phyloP scores from a whole-genome alignment of 495 filamentous ascomycete genomes.

The Penicillium crystallinum region DNA sequence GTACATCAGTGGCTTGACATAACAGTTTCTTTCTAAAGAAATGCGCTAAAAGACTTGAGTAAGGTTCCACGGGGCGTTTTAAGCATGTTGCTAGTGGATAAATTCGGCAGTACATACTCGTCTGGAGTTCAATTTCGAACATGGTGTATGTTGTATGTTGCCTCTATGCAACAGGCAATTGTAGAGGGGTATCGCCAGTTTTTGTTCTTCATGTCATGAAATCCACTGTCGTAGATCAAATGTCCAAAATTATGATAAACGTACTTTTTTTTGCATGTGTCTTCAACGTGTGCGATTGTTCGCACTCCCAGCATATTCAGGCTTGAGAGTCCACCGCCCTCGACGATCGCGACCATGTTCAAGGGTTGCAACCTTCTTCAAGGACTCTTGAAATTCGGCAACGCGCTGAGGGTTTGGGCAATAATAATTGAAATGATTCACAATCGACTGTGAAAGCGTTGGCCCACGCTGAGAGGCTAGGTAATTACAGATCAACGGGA shows the following conservation, averaged over 20 bases:
- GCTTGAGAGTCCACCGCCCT: conserved; percentile 57
- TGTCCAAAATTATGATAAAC: not conserved
- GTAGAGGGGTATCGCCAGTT: not conserved
- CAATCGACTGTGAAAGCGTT: conserved; percentile 67
- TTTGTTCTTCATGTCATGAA: conserved; percentile 4
- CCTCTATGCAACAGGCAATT: not conserved
- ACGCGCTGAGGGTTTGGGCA: conserved; percentile 50
- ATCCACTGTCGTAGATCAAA: conserved; percentile 2
- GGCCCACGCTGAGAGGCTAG: conserved; percentile 64
- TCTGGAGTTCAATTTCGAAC: no score
- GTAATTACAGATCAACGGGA: conserved; percentile 68
- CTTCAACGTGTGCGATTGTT: not conserved
- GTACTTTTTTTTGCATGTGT: not conserved
- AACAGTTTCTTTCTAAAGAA: not conserved
- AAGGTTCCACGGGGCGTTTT: not conserved
- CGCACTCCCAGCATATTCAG: conserved; percentile 43
- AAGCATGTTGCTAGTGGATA: not conserved
- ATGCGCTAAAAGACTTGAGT: no score
- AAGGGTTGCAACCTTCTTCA: conserved; percentile 54
- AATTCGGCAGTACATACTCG: not conserved
- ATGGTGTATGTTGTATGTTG: not conserved
- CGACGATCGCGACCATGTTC: conserved; percentile 48
- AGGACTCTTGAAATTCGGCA: conserved; percentile 59
- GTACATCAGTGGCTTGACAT: not conserved
- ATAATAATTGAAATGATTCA: conserved; percentile 72